Percentiles rank a stretch among this genome's conserved stretches.
phyloP scores from a whole-genome alignment of 208 protist species.

The Trypanosoma caninum region DNA sequence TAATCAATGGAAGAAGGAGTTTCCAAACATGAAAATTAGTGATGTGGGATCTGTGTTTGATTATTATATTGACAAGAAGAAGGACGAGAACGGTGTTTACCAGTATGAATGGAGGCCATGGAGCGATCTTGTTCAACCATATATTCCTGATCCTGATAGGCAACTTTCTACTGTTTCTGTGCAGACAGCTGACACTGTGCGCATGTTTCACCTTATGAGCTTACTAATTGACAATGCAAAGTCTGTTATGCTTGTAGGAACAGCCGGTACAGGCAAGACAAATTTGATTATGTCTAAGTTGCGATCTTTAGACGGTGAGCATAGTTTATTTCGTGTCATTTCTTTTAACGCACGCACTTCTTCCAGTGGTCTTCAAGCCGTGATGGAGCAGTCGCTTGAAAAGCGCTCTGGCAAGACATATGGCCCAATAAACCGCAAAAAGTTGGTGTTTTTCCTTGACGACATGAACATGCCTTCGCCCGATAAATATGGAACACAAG shows the following conservation, averaged over 20 bases:
- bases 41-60: constrained; percentile 94
- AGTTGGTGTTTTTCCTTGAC: constrained; percentile 97
- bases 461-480: constrained; percentile 99
- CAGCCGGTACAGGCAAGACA: constrained; percentile 97
- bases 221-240: constrained; percentile 92
- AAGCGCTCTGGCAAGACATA: constrained; percentile 96
- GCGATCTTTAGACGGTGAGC: constrained; percentile 87
- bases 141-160: constrained; percentile 81
- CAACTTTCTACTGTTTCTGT: constrained; percentile 93
- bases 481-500: constrained; percentile 98
- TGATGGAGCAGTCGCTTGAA: constrained; percentile 96
- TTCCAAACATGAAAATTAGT: constrained; percentile 91
- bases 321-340: constrained; percentile 91
- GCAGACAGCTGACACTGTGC: constrained; percentile 94
- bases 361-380: constrained; percentile 90
- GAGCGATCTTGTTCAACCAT: constrained; percentile 91
- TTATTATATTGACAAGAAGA: constrained; percentile 93
- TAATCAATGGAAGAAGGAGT: constrained; percentile 95
- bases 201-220: constrained; percentile 94
- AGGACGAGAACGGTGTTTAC: constrained; percentile 70
- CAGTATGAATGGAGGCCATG: constrained; percentile 92
- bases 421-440: constrained; percentile 95
- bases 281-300: constrained; percentile 97
- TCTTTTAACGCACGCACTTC: constrained; percentile 96
- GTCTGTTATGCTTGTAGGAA: constrained; percentile 96